Conservation (phyloP, 495 filamentous ascomycete genomes). For the Lasiosphaeriaceae sp. region DNA sequence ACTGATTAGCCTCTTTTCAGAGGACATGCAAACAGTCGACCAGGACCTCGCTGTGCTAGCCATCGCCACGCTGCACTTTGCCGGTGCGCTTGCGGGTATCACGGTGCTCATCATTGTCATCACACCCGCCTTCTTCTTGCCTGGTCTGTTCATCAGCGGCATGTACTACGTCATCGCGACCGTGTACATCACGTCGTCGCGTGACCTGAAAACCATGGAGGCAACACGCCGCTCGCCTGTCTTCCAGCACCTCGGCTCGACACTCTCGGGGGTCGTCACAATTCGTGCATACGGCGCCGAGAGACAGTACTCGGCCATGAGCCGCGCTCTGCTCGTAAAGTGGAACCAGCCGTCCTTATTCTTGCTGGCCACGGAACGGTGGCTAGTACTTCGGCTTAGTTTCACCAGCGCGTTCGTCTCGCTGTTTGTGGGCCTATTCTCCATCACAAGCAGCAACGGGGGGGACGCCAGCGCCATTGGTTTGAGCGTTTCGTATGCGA, state of each 20-base stretch:
- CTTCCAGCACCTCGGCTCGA: slow-evolving; percentile 8
- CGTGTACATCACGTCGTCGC: slow-evolving; percentile 7
- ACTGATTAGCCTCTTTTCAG: slow-evolving; percentile 4
- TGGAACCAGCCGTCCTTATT: slow-evolving; percentile 46
- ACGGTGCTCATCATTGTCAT: slow-evolving; percentile 10
- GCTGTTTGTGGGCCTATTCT: slow-evolving; percentile 79
- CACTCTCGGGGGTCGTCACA: slow-evolving; percentile 7
- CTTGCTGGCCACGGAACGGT: slow-evolving; percentile 69
- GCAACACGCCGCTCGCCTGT: slow-evolving; percentile 7
- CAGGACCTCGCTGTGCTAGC: slow-evolving; percentile 11
- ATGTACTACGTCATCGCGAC: slow-evolving; percentile 7
- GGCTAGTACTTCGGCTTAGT: slow-evolving; percentile 67
- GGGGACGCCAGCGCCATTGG: slow-evolving; percentile 68
- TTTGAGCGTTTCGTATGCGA: slow-evolving; percentile 79
- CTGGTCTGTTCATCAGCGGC: slow-evolving; percentile 5
- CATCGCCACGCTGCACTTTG: slow-evolving; percentile 9
- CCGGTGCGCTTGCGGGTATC: slow-evolving; percentile 4
- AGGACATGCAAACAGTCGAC: slow-evolving; percentile 9
- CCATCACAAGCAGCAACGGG: slow-evolving; percentile 35
- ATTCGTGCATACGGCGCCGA: slow-evolving; percentile 13
- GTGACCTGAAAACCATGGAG: slow-evolving; percentile 7
- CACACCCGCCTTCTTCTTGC: slow-evolving; percentile 7
- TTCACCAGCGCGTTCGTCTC: slow-evolving; percentile 53
- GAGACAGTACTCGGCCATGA: not conserved
- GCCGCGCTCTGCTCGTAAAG: slow-evolving; percentile 1